Conservation (phyloP, 352 stramenopile species). For the Globisporangium sylvaticum region DNA sequence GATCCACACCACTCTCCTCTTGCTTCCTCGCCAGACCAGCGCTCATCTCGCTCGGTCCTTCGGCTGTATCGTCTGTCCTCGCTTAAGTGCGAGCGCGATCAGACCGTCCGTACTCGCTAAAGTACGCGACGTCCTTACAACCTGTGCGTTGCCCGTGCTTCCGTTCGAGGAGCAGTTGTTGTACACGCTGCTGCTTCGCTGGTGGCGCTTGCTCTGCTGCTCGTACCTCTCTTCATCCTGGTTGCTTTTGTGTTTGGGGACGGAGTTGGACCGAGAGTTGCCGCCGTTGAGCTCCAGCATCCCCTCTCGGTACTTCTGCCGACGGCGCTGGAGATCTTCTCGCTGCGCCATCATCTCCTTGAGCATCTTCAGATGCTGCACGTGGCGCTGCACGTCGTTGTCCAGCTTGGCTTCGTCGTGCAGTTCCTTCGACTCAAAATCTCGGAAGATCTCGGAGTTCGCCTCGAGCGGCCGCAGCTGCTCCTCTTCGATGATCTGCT, state of each 20-base stretch:
- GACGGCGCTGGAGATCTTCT: constrained; percentile 55
- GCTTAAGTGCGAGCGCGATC: too few species aligned
- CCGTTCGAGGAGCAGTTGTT: constrained; percentile 19
- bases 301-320: constrained; percentile 59
- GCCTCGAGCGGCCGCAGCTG: constrained; percentile 89
- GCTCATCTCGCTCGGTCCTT: too few species aligned
- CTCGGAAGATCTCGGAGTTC: constrained; percentile 82
- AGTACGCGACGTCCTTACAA: too few species aligned
- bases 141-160: constrained; percentile 24
- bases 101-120: too few species aligned
- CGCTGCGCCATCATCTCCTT: constrained; percentile 60
- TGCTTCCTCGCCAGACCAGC: too few species aligned
- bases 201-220: constrained; percentile 9
- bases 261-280: constrained; percentile 22
- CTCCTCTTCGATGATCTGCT: constrained; percentile 91
- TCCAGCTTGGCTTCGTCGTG: constrained; percentile 67
- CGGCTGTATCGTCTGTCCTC: too few species aligned
- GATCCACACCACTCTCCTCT: too few species aligned
- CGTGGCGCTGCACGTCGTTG: constrained; percentile 85
- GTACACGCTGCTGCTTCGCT: constrained; percentile 31
- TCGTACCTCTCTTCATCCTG: constrained; percentile 38
- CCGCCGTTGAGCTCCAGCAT: constrained; percentile 45
- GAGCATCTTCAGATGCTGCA: constrained; percentile 79
- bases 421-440: constrained; percentile 76
- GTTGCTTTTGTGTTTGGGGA: constrained; percentile 32